Percentiles rank a stretch among this genome's conserved stretches.
Conservation (phyloP, 345 rosid genomes). For the Salix caprea region DNA sequence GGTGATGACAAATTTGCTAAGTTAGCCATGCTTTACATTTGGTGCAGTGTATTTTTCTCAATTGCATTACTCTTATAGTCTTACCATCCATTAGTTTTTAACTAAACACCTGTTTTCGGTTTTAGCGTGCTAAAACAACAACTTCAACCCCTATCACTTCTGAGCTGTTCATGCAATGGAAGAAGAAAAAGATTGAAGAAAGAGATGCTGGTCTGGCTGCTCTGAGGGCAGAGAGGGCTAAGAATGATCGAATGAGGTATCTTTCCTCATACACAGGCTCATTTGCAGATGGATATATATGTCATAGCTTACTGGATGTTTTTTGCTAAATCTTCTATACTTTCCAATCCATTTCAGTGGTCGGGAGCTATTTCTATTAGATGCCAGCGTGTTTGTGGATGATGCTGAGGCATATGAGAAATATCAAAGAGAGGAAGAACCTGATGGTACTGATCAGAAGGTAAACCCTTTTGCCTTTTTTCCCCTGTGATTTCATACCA, state of each 20-base stretch:
- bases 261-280: background rate
- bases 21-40: conserved; percentile 2
- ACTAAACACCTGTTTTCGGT: conserved; percentile 6
- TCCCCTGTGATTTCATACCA: background rate
- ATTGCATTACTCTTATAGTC: background rate
- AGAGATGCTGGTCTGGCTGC: conserved; percentile 81
- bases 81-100: background rate
- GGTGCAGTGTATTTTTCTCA: background rate
- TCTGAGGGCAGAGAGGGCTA: conserved; percentile 86
- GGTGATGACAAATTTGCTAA: conserved; percentile 35
- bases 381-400: conserved; percentile 92
- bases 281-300: background rate
- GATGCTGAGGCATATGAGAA: conserved; percentile 88
- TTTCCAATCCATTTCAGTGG: conserved; percentile 54
- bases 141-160: conserved; percentile 81
- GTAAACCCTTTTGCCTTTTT: conserved; percentile 18
- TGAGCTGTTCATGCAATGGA: conserved; percentile 87
- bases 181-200: conserved; percentile 71
- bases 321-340: conserved; percentile 13
- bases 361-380: conserved; percentile 85
- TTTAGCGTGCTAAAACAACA: conserved; percentile 66
- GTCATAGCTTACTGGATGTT: conserved; percentile 1
- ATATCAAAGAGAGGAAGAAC: conserved; percentile 73
- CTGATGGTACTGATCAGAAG: conserved; percentile 40
- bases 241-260: conserved; percentile 98